Conservation (phyloP, 768 basidiomycete species). For the Trametes villosa region DNA sequence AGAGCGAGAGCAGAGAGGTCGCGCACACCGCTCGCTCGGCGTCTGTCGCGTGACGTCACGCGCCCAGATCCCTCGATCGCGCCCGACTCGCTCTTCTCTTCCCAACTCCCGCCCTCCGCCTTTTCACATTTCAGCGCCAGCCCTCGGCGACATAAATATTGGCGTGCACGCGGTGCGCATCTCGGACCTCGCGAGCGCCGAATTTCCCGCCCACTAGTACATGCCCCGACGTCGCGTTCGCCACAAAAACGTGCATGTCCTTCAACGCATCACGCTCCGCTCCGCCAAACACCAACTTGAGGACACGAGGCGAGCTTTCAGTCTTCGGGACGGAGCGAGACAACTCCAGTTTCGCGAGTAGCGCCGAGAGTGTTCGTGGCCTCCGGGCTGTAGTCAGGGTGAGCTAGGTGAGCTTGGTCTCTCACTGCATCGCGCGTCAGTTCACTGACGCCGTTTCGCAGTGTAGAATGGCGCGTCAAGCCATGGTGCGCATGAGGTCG, state of each 20-base stretch:
- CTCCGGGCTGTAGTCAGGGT: constrained; percentile 74
- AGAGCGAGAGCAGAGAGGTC: too few relatives aligned
- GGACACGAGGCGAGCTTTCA: constrained; percentile 70
- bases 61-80: too few relatives aligned
- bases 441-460: constrained; percentile 17
- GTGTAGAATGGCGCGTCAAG: constrained; percentile 26
- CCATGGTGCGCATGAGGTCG: constrained; percentile 70
- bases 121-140: too few relatives aligned
- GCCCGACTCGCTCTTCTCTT: too few relatives aligned
- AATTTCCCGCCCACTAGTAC: too few relatives aligned
- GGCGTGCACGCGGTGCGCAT: too few relatives aligned
- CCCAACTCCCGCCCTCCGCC: too few relatives aligned
- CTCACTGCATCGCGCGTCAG: constrained; percentile 11
- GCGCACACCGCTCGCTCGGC: too few relatives aligned
- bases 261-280: constrained; percentile 72
- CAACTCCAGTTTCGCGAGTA: constrained; percentile 76
- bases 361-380: constrained; percentile 66
- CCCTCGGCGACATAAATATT: too few relatives aligned
- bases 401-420: constrained; percentile 55
- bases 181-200: too few relatives aligned
- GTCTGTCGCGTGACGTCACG: too few relatives aligned
- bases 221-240: constrained; percentile 77
- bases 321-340: constrained; percentile 81
- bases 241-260: constrained; percentile 85
- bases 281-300: constrained; percentile 58